Base-by-base conservation (phyloP, 2,329 filamentous ascomycete genomes). In the Epicoccum sorghinum region DNA sequence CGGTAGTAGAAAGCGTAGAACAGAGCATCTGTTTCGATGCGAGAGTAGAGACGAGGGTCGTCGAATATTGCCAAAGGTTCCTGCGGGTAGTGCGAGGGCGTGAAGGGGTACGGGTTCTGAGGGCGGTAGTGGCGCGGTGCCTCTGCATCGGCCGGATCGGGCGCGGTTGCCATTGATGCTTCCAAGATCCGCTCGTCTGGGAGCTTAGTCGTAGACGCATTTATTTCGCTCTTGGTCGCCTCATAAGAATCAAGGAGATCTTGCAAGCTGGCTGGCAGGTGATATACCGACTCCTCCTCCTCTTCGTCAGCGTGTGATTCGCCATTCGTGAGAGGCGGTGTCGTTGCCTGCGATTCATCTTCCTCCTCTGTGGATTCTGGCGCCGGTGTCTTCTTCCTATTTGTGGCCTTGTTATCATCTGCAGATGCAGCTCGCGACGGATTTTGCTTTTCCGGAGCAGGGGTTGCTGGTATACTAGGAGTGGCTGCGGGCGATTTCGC, bases 1-100 rank as follows among this genome's bases (percentile, higher is more conserved):
- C 93, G 91, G 80, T 99, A 99, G 81, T 99, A 99, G 78, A 99
- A 99, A 40, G 96, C 90, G 78, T 99, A 99, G 78, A 99, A 99
- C 8, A 99, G 82, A 27, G 93, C 96, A 71, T 99, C 95, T 0
- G 93, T 92, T 69, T 99, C 95, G 57, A 99, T 93, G 53, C 91
- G 85, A 24, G 85, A 85, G 76, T 97, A 99, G 57, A 99, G 78
- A 41, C 90, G 83, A 30, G 91, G 90, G 75, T 99, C 92, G 66
- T 97, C 92, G 65, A 98, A 93, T 61, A 98, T 91, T 2, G 89
- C 80, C 37, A 97, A 81, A n/a, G 93, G 89, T 71, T 97, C 92
- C 70, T 96, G 91, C 6, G 95, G 95, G 75, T 96, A 99, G 64
- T 95, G 90, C 7, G 90, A 81, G 3, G 88, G 88, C 4, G 89